Base-by-base conservation (phyloP, 805 yeast genomes). In the Sugiyamaella mastotermitis region DNA sequence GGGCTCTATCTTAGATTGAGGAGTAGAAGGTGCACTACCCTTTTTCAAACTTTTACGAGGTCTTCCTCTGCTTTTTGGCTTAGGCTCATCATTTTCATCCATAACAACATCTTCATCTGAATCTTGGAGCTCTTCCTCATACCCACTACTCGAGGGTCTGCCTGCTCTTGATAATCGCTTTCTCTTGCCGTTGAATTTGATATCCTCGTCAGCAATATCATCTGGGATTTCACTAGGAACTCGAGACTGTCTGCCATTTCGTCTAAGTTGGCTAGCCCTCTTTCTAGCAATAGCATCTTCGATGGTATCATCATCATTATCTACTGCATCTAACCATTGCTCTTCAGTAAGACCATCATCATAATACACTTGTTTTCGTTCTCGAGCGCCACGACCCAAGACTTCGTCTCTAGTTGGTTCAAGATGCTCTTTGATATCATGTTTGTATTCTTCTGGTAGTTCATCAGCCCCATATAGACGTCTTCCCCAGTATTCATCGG, bases 341-440 rank as follows among this genome's bases (percentile, higher is more conserved):
- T 83, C 95, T 58, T 88, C 97, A 2, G 94, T 80, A 52, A 88
- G 63, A 50, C 90, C 96, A 59, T 88, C 96, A 51, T 79, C 80
- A 43, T 76, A 78, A 11, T 78, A 72, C 1, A 75, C 69, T 49
- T 63, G 62, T 58, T 83, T 86, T 29, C 94, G 76, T 55, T 83
- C 88, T 56, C 96, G 72, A 5, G 79, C 72, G 30, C 88, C 92
- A 57, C 94, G 72, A 4, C 82, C 80, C 20, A 63, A 60, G 15
- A 69, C 68, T 31, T 61, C 68, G 31, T 53, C 58, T 16, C 18
- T 20, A 30, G 58, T 52, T 16, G 61, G 50, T 33, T 46, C 49
- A 17, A 70, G 48, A 29, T 60, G 62, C 20, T 58, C 61, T 4
- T 52, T 58, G 36, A 73, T 63, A 39, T 64, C 68, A 49, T 83